Base-by-base conservation (phyloP, 495 filamentous ascomycete genomes). In the Cladorrhinum samala region DNA sequence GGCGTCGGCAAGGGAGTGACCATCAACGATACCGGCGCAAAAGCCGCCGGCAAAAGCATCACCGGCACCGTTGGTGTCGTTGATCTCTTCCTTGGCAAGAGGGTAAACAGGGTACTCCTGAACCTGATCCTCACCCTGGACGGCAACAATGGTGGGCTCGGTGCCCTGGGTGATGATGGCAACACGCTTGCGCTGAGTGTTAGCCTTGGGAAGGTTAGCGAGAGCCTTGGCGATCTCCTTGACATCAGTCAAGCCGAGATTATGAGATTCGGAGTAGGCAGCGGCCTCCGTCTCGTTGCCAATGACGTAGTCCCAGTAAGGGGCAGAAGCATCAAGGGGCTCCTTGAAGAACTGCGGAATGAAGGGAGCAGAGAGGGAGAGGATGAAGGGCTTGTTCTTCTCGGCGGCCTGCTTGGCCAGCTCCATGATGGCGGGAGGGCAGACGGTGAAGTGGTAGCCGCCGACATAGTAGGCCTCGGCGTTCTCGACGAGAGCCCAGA, bases 281-380 rank as follows among this genome's bases (percentile, higher is more conserved):
- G 81, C 78, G 27, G 91, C 93, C 74, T 99, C 93, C 24, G 86
- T 87, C 83, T 97, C 94, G 72, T 99, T 99, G 56, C 91, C 93
- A 72, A 97, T 86, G 30, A 96, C 77, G 77, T 91, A 95, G 77
- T 99, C 93, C 77, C 88, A 92, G 82, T 95, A 97, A 18, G 85
- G 86, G 9, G 87, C 77, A 2, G 86, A 85, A 57, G 82, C 80
- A 71, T 93, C 90, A 37, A 99, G 79, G 52, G 83, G 88, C 17
- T 96, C 91, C 79, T 96, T 97, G 83, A 96, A 99, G 81, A 95
- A 95, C 70, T 92, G 85, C 36, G 87, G 74, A 58, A 99, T 94
- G 82, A 97, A 99, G 24, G 94, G 93, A 18, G 93, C 93, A 37
- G 86, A 90, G 37, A 98, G 79, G 53, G 87, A 90, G 53, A 98